Evolutionary conservation across 1,284 basidiomycete species (phyloP).

Genomic region (Fereydounia khargensis): DNA sequence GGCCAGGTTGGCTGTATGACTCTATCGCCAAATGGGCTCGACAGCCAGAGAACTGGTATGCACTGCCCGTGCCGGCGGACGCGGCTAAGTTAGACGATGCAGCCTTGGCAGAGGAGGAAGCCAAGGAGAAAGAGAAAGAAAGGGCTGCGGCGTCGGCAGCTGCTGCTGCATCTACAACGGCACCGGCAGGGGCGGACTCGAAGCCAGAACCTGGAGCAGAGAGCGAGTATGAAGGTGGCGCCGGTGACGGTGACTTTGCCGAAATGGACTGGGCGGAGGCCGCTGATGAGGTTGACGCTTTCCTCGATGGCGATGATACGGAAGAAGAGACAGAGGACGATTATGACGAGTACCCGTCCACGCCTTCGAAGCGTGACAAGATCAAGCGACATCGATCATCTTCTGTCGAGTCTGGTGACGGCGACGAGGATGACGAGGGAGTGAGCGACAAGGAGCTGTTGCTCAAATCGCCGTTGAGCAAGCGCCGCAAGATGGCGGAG

Average conservation of each 20-base stretch:
- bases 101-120: too few relatives aligned
- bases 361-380: conserved; percentile 19
- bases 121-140: neutral
- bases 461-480: conserved; percentile 17
- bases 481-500: conserved; percentile 19
- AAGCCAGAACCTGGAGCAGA: too few relatives aligned
- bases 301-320: conserved; percentile 59
- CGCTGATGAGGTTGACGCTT: conserved; percentile 81
- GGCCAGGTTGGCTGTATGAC: conserved; percentile 82
- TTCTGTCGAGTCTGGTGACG: conserved; percentile 9
- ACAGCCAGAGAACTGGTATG: conserved; percentile 71
- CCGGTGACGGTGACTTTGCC: conserved; percentile 23
- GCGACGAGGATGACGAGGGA: conserved; percentile 35
- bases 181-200: too few relatives aligned
- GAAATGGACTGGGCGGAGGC: conserved; percentile 68
- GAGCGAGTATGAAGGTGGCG: conserved; percentile 3
- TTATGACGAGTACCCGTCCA: conserved; percentile 6
- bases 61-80: conserved; percentile 46
- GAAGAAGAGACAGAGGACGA: conserved; percentile 7
- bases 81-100: neutral
- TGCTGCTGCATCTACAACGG: neutral
- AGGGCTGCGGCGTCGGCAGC: neutral
- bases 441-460: neutral
- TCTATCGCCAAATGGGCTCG: conserved; percentile 76
- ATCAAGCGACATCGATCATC: conserved; percentile 19